phyloP scores from a whole-genome alignment of 345 rosid species.

The Trapa incisa region DNA sequence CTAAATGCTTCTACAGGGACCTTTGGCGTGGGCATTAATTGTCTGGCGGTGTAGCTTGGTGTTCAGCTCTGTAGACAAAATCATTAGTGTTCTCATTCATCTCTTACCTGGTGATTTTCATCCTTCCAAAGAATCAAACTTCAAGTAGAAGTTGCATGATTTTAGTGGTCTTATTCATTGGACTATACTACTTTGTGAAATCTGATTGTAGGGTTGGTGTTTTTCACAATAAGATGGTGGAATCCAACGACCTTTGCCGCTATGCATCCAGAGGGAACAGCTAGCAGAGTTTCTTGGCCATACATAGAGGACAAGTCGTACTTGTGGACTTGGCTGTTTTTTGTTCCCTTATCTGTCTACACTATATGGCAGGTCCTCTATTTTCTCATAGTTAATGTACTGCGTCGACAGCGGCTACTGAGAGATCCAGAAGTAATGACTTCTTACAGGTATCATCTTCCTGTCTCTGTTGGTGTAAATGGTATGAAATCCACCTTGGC shows the following conservation, averaged over 20 bases:
- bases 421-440: constrained; percentile 99
- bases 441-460: constrained; percentile 58
- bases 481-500: background rate
- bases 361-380: constrained; percentile 86
- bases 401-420: constrained; percentile 75
- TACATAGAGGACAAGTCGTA: constrained; percentile 68
- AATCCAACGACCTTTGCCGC: constrained; percentile 82
- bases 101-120: constrained; percentile 73
- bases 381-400: constrained; percentile 80
- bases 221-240: constrained; percentile 98
- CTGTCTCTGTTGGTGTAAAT: background rate
- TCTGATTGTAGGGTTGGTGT: constrained; percentile 52
- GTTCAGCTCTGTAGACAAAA: constrained; percentile 84
- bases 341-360: constrained; percentile 73
- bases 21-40: constrained; percentile 90
- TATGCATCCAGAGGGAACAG: constrained; percentile 74
- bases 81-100: constrained; percentile 94
- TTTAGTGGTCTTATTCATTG: constrained; percentile 62
- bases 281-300: constrained; percentile 68
- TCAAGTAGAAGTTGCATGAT: constrained; percentile 7
- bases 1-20: constrained; percentile 50
- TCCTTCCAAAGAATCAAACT: background rate
- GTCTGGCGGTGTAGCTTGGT: constrained; percentile 98
- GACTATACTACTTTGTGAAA: constrained; percentile 26
- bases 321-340: constrained; percentile 78